These are phyloP conservation scores for Paraphysoderma sedebokerense DNA, from an alignment of 371 early-diverging fungal genomes.

Conservation along the genomic window DNA sequence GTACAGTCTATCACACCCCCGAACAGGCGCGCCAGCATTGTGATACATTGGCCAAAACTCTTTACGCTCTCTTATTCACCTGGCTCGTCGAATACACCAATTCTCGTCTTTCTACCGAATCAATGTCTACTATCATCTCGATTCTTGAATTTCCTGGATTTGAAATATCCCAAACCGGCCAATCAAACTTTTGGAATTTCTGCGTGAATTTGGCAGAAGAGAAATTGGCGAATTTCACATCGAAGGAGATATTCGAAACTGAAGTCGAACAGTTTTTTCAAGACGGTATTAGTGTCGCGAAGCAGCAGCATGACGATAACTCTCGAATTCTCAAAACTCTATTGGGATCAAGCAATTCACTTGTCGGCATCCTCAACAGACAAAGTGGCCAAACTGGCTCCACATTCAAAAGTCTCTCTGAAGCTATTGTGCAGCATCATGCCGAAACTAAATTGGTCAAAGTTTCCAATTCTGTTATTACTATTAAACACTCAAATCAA, in stretches of 20 bases:
- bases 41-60: slow-evolving; percentile 47
- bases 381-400: slow-evolving; percentile 11
- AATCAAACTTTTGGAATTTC: slow-evolving; percentile 55
- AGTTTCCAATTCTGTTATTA: no score
- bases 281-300: slow-evolving; percentile 27
- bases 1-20: slow-evolving; percentile 2
- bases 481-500: slow-evolving; percentile 56
- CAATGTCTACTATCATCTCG: slow-evolving; percentile 47
- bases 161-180: slow-evolving; percentile 25
- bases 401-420: slow-evolving; percentile 14
- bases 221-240: slow-evolving; percentile 52
- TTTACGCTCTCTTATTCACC: slow-evolving; percentile 53
- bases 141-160: slow-evolving; percentile 57
- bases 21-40: slow-evolving; percentile 18
- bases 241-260: slow-evolving; percentile 46
- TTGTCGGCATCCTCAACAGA: slow-evolving; percentile 4
- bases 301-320: slow-evolving; percentile 27
- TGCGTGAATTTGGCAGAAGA: slow-evolving; percentile 73
- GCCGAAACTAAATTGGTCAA: no score
- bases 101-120: slow-evolving; percentile 37
- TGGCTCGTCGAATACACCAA: slow-evolving; percentile 66
- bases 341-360: slow-evolving; percentile 34
- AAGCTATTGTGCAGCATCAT: slow-evolving; percentile 15
- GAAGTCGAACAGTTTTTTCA: slow-evolving; percentile 27
- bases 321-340: slow-evolving; percentile 36